Evolutionary conservation across 2,329 filamentous ascomycete genomes (phyloP), one percentile per base, ranked within the genome.

Genomic region (Ceratocystiopsis sp.): DNA sequence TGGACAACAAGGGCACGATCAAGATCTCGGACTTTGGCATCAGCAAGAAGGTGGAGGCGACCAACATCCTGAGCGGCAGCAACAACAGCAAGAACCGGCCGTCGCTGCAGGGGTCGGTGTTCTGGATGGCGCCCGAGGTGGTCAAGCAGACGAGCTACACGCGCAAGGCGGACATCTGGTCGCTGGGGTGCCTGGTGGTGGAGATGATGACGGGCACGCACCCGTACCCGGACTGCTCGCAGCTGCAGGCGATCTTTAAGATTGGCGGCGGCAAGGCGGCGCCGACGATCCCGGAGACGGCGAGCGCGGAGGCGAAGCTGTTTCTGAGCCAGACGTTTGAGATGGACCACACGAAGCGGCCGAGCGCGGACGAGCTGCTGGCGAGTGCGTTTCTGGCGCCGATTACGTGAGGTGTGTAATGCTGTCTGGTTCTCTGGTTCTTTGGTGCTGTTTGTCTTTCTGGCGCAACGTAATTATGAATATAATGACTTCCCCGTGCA

Each of bases 1-100:
- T 98, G 45, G 91, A 98, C 66, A 96, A 96, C 68, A 95, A 96
- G 63, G 91, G 91, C 46, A 89, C 84, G 9, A 93, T 98, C 64
- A 98, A 98, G 65, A 98, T 98, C 51, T 96, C 89, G 10, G 91
- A 98, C 68, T 98, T 98, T 54, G 91, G 91, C 57, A 96, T 98
- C 58, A 93, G 84, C 48, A 98, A 98, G 69, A 93, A 93, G 59
- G 82, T 96, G 36, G 89, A 96, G 61, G 86, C 86, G 14, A 80
- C 84, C 45, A 91, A 87, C 47, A 75, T 95, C 38, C 75, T 93
- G 39, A 77, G 60, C 55, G 79, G 69, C 53, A 79, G 67, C 55
- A 73, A 70, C 55, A 78, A 77, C 61, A 77, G 72, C 60, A 78
- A 76, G 58, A 69, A 81, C 54, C 68, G 77, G 6, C 76, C 78